Evolutionary conservation across 2,329 filamentous ascomycete species (phyloP).

Genomic region (Teratosphaeria pseudoeucalypti): DNA sequence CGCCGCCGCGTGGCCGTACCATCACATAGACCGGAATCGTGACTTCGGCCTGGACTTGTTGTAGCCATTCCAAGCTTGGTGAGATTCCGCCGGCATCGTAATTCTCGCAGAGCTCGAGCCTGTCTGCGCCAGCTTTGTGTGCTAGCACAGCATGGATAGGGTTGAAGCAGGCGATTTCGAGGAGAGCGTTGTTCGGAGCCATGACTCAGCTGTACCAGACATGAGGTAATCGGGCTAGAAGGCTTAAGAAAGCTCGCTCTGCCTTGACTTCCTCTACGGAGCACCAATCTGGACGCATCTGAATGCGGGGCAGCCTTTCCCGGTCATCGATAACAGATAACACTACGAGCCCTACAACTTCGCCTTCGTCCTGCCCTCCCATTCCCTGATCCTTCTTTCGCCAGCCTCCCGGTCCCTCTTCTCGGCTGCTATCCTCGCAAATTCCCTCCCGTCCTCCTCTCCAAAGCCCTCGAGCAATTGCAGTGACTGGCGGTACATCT

Average conservation of each 20-base stretch:
- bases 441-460: slow-evolving; percentile 28
- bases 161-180: slow-evolving; percentile 44
- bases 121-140: slow-evolving; percentile 33
- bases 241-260: too few species aligned
- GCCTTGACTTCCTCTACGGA: too few species aligned
- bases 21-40: slow-evolving; percentile 41
- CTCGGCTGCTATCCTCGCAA: slow-evolving; percentile 3
- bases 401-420: slow-evolving; percentile 24
- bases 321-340: background rate
- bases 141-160: slow-evolving; percentile 34
- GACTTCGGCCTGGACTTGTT: slow-evolving; percentile 17
- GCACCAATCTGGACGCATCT: too few species aligned
- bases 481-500: slow-evolving; percentile 62
- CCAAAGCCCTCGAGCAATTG: slow-evolving; percentile 41
- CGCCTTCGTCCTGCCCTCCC: slow-evolving; percentile 15
- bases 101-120: slow-evolving; percentile 42
- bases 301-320: too few species aligned
- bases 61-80: slow-evolving; percentile 22
- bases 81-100: slow-evolving; percentile 35
- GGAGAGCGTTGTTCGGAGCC: slow-evolving; percentile 13
- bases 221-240: background rate
- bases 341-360: slow-evolving; percentile 13
- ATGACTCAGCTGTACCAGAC: background rate
- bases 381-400: slow-evolving; percentile 16
- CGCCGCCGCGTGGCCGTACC: slow-evolving; percentile 40